Evolutionary conservation across 345 rosid species (phyloP).

Genomic region (Bruguiera gymnorhiza): DNA sequence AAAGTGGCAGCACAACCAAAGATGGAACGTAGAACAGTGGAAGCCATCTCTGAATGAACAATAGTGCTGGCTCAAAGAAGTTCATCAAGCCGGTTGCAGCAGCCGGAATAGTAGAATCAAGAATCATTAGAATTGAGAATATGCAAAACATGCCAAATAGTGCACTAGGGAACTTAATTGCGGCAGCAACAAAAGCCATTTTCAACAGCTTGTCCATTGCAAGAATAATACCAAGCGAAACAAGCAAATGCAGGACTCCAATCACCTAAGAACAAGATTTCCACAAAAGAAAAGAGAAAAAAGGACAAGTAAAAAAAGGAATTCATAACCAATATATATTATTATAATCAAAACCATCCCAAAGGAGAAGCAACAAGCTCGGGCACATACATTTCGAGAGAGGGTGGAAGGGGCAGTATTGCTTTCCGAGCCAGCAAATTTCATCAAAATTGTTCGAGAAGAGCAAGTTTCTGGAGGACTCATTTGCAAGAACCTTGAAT

Average conservation of each 20-base stretch:
- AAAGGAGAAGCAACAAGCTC: not conserved
- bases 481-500: constrained; percentile 45
- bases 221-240: constrained; percentile 80
- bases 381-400: constrained; percentile 40
- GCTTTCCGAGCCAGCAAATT: constrained; percentile 45
- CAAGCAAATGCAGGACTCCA: constrained; percentile 59
- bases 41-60: constrained; percentile 93
- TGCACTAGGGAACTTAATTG: constrained; percentile 95
- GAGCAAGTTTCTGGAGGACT: constrained; percentile 27
- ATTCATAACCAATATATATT: not conserved
- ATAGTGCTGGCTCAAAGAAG: constrained; percentile 79
- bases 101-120: constrained; percentile 60
- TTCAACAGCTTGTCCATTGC: constrained; percentile 73
- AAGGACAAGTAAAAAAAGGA: no score
- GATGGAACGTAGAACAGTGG: constrained; percentile 94
- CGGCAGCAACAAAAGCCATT: constrained; percentile 69
- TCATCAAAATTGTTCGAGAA: constrained; percentile 25
- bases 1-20: constrained; percentile 82
- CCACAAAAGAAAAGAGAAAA: not conserved
- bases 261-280: constrained; percentile 38
- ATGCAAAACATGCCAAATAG: constrained; percentile 96
- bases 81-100: constrained; percentile 65
- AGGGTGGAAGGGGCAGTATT: constrained; percentile 38
- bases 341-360: not conserved
- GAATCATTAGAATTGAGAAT: constrained; percentile 63